Evolutionary conservation across 192 early-diverging fungal species (phyloP), one percentile per base, ranked within the genome.

Genomic region (Martensiomyces pterosporus): DNA sequence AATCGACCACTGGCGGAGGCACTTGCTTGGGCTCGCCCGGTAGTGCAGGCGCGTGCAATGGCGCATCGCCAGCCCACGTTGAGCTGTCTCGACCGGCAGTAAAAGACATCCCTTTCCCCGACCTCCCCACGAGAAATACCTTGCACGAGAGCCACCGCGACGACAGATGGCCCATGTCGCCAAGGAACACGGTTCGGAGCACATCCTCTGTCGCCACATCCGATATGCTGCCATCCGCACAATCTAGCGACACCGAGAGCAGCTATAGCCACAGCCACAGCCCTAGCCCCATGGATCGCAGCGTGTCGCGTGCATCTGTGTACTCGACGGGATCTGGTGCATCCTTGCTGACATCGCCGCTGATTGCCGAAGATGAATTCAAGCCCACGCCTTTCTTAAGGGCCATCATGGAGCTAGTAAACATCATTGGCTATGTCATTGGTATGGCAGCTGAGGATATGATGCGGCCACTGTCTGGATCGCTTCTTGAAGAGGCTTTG

Each of bases 311-410:
- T 2, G 26, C 41, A 1, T 62, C 67, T n/a, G 16, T 54, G 24
- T 52, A 54, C 24, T 63, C 67, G 4, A 43, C 51, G 5, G 55
- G 37, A 16, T 58, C 67, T 10, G 48, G 17, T 5, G 10, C 40
- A 25, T 70, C 67, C 9, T 34, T 50, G 38, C 12, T 43, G 4
- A 47, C 55, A 9, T 37, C 59, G 4, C 59, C 60, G 33, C 59
- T 70, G 23, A 46, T 70, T 38, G 60, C 60, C n/a, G 67, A 70
- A 39, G 67, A 70, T 47, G 59, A 56, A 37, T 70, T 70, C 35
- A 57, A 57, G 45, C 67, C 67, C 3, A 70, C 67, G 12, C 67
- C 67, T 21, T 70, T 70, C 39, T 34, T 70, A 1, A 39, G 32
- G 19, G 67, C 67, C 3, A 63, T 63, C 13, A 62, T 70, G 46